phyloP scores from a whole-genome alignment of 345 rosid genomes.

The Sisymbrium irio region DNA sequence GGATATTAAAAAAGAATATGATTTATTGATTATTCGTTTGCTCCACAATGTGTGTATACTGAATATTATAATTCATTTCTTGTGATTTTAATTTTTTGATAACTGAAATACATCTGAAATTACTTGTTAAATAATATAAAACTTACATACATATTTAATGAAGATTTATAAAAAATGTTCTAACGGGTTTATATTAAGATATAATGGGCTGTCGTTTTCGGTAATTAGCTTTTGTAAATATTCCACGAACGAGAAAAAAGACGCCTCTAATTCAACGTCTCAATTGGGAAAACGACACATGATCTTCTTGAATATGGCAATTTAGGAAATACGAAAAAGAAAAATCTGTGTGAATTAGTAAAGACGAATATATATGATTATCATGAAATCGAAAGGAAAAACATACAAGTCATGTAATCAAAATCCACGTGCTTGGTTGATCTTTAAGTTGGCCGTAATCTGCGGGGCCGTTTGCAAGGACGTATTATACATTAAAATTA shows the following conservation, averaged over 20 bases:
- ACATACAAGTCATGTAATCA: conserved; percentile 7
- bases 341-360: not conserved
- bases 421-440: conserved; percentile 17
- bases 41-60: too few species aligned
- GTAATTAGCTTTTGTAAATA: not conserved
- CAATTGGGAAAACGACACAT: not conserved
- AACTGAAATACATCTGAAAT: too few species aligned
- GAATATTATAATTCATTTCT: too few species aligned
- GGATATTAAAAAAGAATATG: too few species aligned
- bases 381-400: not conserved
- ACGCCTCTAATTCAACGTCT: not conserved
- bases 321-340: not conserved
- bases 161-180: too few species aligned
- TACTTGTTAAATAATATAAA: too few species aligned
- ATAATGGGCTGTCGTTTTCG: not conserved
- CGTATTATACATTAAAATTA: not conserved
- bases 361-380: not conserved
- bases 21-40: too few species aligned
- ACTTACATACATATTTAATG: too few species aligned
- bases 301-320: conserved; percentile 1
- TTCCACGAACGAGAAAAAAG: not conserved
- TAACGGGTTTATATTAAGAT: not conserved
- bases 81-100: too few species aligned
- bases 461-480: conserved; percentile 5
- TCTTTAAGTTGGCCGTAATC: conserved; percentile 21